Evolutionary conservation across 345 rosid genomes (phyloP).

Genomic region (Pseudoturritis turrita): DNA sequence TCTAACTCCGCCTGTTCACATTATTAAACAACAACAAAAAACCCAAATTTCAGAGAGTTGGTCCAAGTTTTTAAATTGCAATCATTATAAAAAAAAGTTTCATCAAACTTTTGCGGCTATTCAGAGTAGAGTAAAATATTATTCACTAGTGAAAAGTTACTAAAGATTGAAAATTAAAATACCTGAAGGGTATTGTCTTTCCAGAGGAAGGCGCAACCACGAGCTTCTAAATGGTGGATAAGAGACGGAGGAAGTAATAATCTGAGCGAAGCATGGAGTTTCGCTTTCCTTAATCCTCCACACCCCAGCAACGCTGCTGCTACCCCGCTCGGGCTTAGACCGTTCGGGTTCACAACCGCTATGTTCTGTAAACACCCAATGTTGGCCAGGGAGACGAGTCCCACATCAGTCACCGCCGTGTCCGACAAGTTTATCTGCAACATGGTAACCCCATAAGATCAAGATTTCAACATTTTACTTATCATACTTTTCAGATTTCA

Average conservation of each 20-base stretch:
- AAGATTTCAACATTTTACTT: too few species aligned
- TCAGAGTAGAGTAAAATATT: background rate
- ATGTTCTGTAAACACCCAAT: slow-evolving; percentile 38
- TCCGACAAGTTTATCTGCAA: slow-evolving; percentile 48
- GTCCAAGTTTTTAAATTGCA: background rate
- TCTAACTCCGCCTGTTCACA: slow-evolving; percentile 26
- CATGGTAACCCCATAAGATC: too few species aligned
- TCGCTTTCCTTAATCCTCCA: slow-evolving; percentile 40
- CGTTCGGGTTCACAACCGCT: slow-evolving; percentile 36
- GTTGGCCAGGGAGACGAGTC: slow-evolving; percentile 36
- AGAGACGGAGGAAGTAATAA: slow-evolving; percentile 28
- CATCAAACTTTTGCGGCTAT: background rate
- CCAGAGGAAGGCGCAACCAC: slow-evolving; percentile 41
- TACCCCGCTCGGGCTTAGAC: slow-evolving; percentile 42
- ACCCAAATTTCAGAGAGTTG: background rate
- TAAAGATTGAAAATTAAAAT: background rate
- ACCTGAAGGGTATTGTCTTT: slow-evolving; percentile 43
- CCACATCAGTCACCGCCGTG: slow-evolving; percentile 42
- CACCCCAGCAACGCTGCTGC: slow-evolving; percentile 44
- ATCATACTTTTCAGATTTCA: too few species aligned
- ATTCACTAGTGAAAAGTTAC: too few species aligned
- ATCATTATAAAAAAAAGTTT: background rate
- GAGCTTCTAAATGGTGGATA: slow-evolving; percentile 33
- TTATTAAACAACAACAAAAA: background rate
- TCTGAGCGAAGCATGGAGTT: slow-evolving; percentile 40